Evolutionary conservation across 2,329 filamentous ascomycete species (phyloP).

Genomic region (Didymella lethalis): DNA sequence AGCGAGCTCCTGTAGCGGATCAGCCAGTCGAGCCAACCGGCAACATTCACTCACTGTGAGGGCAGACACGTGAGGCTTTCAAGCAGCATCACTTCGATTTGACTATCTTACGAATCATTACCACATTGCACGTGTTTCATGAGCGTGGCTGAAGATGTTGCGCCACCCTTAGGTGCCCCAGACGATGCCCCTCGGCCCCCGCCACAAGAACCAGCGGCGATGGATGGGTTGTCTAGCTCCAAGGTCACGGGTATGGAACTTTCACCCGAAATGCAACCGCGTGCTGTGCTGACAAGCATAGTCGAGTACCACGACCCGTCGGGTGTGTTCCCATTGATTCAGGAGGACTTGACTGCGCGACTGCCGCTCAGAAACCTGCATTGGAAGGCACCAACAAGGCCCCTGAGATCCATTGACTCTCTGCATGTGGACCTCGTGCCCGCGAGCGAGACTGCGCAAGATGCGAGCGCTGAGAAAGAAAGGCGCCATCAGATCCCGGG

Average conservation of each 20-base stretch:
- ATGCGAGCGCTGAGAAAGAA: constrained; percentile 55
- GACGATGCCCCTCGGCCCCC: constrained; percentile 46
- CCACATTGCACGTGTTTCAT: constrained; percentile 36
- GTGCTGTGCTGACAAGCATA: constrained; percentile 52
- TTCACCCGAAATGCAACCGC: constrained; percentile 4
- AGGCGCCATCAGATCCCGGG: constrained; percentile 95
- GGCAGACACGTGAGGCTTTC: constrained; percentile 29
- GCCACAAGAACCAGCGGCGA: constrained; percentile 43
- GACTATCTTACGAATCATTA: background rate
- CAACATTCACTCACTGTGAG: constrained; percentile 34
- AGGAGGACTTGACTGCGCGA: constrained; percentile 77
- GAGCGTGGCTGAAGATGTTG: constrained; percentile 50
- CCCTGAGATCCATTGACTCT: constrained; percentile 90
- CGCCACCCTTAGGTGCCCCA: constrained; percentile 47
- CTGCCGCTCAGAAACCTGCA: constrained; percentile 90
- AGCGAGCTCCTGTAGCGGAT: constrained; percentile 22
- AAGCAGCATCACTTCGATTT: constrained; percentile 26
- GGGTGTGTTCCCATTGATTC: constrained; percentile 82
- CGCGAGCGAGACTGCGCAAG: constrained; percentile 58
- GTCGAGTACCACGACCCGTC: constrained; percentile 97
- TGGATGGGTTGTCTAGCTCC: constrained; percentile 56
- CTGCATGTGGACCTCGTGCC: constrained; percentile 89
- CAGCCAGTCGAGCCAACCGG: constrained; percentile 22
- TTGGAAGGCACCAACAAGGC: constrained; percentile 94
- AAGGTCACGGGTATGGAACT: constrained; percentile 58